These are phyloP conservation scores for Alternaria gansuensis DNA, from an alignment of 2,329 filamentous ascomycete species.

Conservation along the genomic window DNA sequence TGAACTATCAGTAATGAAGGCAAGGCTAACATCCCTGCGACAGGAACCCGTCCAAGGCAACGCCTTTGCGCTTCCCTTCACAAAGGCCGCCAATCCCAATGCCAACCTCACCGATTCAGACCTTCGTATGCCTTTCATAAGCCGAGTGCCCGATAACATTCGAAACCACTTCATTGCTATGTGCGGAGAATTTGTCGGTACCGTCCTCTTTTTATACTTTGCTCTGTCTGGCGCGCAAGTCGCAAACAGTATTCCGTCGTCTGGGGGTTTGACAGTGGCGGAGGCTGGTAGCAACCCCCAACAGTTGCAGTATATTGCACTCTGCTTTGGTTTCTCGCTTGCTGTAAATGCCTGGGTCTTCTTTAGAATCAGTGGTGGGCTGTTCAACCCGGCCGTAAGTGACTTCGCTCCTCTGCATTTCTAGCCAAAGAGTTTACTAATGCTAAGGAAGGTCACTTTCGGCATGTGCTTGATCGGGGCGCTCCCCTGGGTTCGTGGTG, in stretches of 20 bases:
- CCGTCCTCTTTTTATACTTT: slow-evolving; percentile 54
- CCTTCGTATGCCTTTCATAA: slow-evolving; percentile 21
- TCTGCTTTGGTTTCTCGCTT: slow-evolving; percentile 54
- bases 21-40: background rate
- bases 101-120: slow-evolving; percentile 22
- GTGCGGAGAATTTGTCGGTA: slow-evolving; percentile 53
- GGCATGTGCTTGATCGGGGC: slow-evolving; percentile 42
- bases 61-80: slow-evolving; percentile 29
- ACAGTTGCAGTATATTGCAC: slow-evolving; percentile 52
- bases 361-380: slow-evolving; percentile 40
- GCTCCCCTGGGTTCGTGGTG: slow-evolving; percentile 28
- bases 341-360: slow-evolving; percentile 55
- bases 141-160: slow-evolving; percentile 21
- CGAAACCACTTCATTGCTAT: slow-evolving; percentile 32
- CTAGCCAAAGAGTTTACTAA: background rate
- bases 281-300: slow-evolving; percentile 47
- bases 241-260: slow-evolving; percentile 48
- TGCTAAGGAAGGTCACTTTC: slow-evolving; percentile 31
- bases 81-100: slow-evolving; percentile 23
- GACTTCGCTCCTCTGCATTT: background rate
- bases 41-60: slow-evolving; percentile 26
- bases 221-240: slow-evolving; percentile 53
- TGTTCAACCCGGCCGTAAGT: slow-evolving; percentile 33
- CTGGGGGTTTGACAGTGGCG: slow-evolving; percentile 23
- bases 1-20: background rate